Percentiles rank a stretch among this genome's conserved stretches.
phyloP scores from a whole-genome alignment of 2,329 filamentous ascomycete genomes.

The Arthroderma uncinatum region DNA sequence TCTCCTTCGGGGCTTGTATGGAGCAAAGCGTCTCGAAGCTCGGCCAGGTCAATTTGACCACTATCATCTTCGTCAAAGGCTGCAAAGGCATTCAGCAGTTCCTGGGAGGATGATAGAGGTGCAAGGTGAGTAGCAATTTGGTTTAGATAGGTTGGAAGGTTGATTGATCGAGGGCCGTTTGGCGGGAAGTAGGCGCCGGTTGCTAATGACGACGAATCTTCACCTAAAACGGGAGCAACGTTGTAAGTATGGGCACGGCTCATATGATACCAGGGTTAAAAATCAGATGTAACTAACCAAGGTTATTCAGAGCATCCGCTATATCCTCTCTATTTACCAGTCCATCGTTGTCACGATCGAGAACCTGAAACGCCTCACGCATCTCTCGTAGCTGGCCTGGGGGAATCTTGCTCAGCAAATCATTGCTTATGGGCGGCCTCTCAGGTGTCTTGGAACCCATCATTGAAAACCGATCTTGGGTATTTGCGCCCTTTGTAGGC shows the following conservation, averaged over 20 bases:
- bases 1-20: conserved; percentile 70
- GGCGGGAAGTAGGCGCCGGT: conserved; percentile 72
- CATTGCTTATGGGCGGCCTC: conserved; percentile 17
- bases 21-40: conserved; percentile 71
- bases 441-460: conserved; percentile 21
- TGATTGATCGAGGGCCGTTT: conserved; percentile 59
- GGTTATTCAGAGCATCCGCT: conserved; percentile 72
- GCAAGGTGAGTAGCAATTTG: conserved; percentile 64
- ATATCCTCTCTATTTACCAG: conserved; percentile 72
- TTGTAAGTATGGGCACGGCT: neutral
- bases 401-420: conserved; percentile 41
- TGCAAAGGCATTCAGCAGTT: conserved; percentile 80
- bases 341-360: conserved; percentile 82
- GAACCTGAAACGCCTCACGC: conserved; percentile 83
- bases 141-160: conserved; percentile 76
- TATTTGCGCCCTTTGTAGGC: conserved; percentile 28
- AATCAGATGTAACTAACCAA: conserved; percentile 45
- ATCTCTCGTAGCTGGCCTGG: conserved; percentile 75
- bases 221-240: conserved; percentile 41
- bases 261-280: conserved; percentile 1
- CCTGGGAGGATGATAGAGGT: conserved; percentile 62
- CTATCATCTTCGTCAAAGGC: conserved; percentile 95
- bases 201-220: conserved; percentile 59
- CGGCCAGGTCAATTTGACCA: conserved; percentile 74
- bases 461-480: conserved; percentile 20